phyloP scores from a whole-genome alignment of 345 rosid species.

The Microcos paniculata region DNA sequence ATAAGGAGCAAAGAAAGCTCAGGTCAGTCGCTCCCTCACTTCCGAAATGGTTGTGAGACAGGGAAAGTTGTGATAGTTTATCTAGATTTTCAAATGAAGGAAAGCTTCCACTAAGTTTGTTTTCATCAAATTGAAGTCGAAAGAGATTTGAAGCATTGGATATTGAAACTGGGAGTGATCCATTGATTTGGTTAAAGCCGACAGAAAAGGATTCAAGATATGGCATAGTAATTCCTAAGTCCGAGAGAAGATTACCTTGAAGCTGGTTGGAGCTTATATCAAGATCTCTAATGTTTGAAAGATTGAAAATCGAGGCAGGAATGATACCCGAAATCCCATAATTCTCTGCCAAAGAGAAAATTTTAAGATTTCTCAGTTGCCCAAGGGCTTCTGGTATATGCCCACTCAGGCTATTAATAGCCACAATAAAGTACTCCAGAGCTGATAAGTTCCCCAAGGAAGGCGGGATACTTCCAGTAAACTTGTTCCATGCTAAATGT shows the following conservation, averaged over 20 bases:
- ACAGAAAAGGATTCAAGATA: no score
- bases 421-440: not conserved
- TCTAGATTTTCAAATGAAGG: not conserved
- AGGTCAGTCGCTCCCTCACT: not conserved
- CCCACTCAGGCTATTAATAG: not conserved
- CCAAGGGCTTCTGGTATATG: slow-evolving; percentile 17
- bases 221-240: no score
- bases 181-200: not conserved
- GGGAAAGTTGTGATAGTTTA: not conserved
- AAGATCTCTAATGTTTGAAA: no score
- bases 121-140: not conserved
- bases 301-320: slow-evolving; percentile 21
- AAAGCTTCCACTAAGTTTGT: not conserved
- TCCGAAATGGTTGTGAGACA: not conserved
- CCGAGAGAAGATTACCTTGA: no score
- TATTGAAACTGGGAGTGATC: not conserved
- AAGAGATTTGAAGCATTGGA: not conserved
- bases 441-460: slow-evolving; percentile 20
- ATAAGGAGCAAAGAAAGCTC: slow-evolving; percentile 16
- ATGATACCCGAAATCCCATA: no score
- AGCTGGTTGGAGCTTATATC: no score
- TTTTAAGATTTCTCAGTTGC: not conserved
- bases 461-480: slow-evolving; percentile 21
- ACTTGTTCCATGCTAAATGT: not conserved
- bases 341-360: no score